Evolutionary conservation across 495 filamentous ascomycete genomes (phyloP).

Genomic region (Penicillium goetzii): DNA sequence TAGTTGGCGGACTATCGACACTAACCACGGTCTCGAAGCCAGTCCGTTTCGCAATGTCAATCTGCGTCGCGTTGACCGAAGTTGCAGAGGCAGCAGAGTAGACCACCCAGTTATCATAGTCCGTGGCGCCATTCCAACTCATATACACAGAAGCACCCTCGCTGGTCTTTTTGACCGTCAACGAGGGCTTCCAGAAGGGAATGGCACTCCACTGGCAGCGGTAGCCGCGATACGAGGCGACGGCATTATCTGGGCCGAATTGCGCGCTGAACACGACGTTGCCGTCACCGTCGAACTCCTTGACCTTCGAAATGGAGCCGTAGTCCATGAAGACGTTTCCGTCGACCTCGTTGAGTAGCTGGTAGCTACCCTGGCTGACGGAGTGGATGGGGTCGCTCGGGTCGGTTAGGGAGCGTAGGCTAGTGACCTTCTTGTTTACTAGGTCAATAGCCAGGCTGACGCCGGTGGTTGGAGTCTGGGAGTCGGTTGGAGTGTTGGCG

Average conservation of each 20-base stretch:
- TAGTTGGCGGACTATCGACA: conserved; percentile 26
- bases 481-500: conserved; percentile 37
- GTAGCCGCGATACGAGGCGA: conserved; percentile 48
- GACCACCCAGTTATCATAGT: conserved; percentile 45
- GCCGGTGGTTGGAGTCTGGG: conserved; percentile 36
- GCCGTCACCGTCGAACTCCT: conserved; percentile 47
- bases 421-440: conserved; percentile 42
- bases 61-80: conserved; percentile 26
- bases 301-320: conserved; percentile 53
- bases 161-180: conserved; percentile 27
- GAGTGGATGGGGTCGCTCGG: conserved; percentile 42
- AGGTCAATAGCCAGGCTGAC: conserved; percentile 47
- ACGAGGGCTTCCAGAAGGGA: conserved; percentile 41
- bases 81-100: conserved; percentile 31
- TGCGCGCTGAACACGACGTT: conserved; percentile 40
- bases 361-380: conserved; percentile 53
- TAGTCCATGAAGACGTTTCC: conserved; percentile 52
- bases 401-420: conserved; percentile 40
- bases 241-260: conserved; percentile 42
- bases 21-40: conserved; percentile 41
- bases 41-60: conserved; percentile 30
- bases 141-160: conserved; percentile 31
- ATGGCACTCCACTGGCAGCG: conserved; percentile 46
- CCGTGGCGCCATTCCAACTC: conserved; percentile 51
- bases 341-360: conserved; percentile 41